Conservation (phyloP, 192 early-diverging fungal species). For the Backusella macrospora region DNA sequence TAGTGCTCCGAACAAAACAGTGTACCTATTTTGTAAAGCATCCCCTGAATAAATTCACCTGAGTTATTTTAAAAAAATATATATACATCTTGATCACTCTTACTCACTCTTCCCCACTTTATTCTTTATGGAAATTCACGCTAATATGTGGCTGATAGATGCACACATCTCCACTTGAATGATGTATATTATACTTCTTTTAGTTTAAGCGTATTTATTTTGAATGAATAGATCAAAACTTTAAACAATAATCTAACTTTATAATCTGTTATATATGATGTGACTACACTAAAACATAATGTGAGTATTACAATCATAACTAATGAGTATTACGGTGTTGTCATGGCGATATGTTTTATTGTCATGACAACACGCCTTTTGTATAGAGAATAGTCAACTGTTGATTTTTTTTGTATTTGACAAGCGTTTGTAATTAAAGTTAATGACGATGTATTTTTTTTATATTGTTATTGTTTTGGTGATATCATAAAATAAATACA, state of each 20-base stretch:
- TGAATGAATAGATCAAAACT: too few relatives aligned
- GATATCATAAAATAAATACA: not conserved
- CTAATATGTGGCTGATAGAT: not conserved
- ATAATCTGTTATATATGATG: too few relatives aligned
- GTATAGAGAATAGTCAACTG: not conserved
- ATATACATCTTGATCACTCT: conserved; percentile 6
- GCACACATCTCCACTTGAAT: not conserved
- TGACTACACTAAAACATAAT: too few relatives aligned
- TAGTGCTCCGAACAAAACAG: not conserved
- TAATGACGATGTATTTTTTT: conserved; percentile 3
- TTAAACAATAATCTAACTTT: too few relatives aligned
- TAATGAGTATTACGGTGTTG: not conserved
- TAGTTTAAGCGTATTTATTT: too few relatives aligned
- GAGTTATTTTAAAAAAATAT: too few relatives aligned
- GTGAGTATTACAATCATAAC: not conserved
- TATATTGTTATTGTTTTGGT: not conserved
- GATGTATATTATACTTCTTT: too few relatives aligned
- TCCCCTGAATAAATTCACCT: not conserved
- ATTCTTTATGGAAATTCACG: not conserved
- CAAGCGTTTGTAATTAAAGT: not conserved
- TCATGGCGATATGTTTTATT: not conserved
- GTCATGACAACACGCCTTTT: not conserved
- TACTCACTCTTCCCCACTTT: not conserved
- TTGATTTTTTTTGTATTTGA: not conserved
- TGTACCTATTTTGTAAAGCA: too few relatives aligned